Percentiles rank a stretch among this genome's conserved stretches.
Conservation (phyloP, 2,329 filamentous ascomycete genomes). For the Lachnellula cervina region DNA sequence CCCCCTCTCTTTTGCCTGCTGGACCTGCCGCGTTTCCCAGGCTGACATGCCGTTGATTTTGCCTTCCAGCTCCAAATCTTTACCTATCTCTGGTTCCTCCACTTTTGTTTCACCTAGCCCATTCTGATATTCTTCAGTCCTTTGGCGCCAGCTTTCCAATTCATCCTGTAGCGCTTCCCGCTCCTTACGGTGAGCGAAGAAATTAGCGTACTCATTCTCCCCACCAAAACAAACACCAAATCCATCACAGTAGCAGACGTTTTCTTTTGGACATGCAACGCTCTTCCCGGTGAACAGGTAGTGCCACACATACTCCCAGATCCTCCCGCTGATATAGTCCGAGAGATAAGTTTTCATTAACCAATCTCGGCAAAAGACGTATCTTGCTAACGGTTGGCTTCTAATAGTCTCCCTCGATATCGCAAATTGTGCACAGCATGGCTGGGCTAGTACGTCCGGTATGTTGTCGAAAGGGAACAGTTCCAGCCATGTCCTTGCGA, state of each 20-base stretch:
- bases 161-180: slow-evolving; percentile 9
- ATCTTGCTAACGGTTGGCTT: slow-evolving; percentile 46
- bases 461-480: slow-evolving; percentile 29
- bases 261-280: slow-evolving; percentile 23
- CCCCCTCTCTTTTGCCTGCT: slow-evolving; percentile 20
- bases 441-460: slow-evolving; percentile 44
- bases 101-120: slow-evolving; percentile 1
- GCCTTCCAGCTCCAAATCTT: slow-evolving; percentile 10
- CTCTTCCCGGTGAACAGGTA: slow-evolving; percentile 53
- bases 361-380: slow-evolving; percentile 55
- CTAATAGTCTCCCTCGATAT: slow-evolving; percentile 50
- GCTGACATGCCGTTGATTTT: slow-evolving; percentile 11
- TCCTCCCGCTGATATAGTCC: slow-evolving; percentile 52
- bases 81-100: slow-evolving; percentile 11
- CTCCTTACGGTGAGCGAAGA: slow-evolving; percentile 3
- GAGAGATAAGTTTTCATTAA: slow-evolving; percentile 49
- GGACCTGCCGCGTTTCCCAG: slow-evolving; percentile 13
- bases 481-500: slow-evolving; percentile 37
- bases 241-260: slow-evolving; percentile 31
- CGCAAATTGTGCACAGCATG: slow-evolving; percentile 64
- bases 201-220: slow-evolving; percentile 20
- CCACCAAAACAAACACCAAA: slow-evolving; percentile 31
- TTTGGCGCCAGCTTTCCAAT: slow-evolving; percentile 2
- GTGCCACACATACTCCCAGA: slow-evolving; percentile 65
- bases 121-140: slow-evolving; percentile 1